Evolutionary conservation across 768 basidiomycete genomes (phyloP).

Genomic region (Cystofilobasidium capitatum): DNA sequence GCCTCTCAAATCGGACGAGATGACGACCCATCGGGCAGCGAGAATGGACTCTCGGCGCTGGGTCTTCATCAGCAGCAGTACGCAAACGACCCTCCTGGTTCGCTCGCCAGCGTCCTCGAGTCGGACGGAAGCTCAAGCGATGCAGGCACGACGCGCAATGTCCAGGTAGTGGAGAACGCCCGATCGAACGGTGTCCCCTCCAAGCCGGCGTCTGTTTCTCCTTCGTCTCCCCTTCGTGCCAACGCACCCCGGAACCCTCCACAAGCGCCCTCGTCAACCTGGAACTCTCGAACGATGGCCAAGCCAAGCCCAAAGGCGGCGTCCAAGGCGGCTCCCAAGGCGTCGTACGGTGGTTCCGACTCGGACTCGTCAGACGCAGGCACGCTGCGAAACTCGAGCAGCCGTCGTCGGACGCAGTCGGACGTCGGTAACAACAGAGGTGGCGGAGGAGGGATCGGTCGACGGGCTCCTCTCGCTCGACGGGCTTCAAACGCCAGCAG

Average conservation of each 20-base stretch:
- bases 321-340: background rate
- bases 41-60: conserved; percentile 5
- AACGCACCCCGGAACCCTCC: conserved; percentile 14
- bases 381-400: conserved; percentile 14
- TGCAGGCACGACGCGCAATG: background rate
- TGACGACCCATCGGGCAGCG: conserved; percentile 14
- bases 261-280: conserved; percentile 17
- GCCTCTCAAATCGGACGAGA: conserved; percentile 26
- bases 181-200: background rate
- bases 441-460: background rate
- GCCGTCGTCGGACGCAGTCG: conserved; percentile 12
- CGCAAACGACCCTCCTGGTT: background rate
- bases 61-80: conserved; percentile 9
- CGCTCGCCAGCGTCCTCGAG: conserved; percentile 23
- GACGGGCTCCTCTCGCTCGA: conserved; percentile 2
- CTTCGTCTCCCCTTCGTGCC: background rate
- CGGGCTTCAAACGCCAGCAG: background rate
- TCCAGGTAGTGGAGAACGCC: conserved; percentile 25
- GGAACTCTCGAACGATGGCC: conserved; percentile 8
- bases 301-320: background rate
- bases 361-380: conserved; percentile 23
- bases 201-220: background rate
- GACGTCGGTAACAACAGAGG: conserved; percentile 19
- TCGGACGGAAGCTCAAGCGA: conserved; percentile 20
- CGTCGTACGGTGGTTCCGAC: conserved; percentile 1